A percentile compares a stretch with the other conserved stretches of the same genome.
Evolutionary conservation across 2,329 filamentous ascomycete species (phyloP).

Genomic region (Nothophoma quercina): DNA sequence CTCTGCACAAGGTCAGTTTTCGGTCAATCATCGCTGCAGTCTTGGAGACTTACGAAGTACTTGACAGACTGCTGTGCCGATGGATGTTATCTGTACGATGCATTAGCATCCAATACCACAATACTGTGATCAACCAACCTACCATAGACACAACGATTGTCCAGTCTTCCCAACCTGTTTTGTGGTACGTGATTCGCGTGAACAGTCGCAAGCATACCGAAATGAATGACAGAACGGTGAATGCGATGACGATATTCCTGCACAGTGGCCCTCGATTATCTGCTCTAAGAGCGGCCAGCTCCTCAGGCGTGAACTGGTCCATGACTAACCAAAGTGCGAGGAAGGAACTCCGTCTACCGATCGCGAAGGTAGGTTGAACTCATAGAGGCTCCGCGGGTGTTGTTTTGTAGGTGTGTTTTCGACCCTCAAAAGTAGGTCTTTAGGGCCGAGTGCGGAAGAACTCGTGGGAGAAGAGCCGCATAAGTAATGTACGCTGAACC

Average conservation of each 20-base stretch:
- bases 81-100: constrained; percentile 17
- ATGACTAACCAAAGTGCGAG: constrained; percentile 11
- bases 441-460: neutral
- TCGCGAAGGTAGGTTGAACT: neutral
- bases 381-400: neutral
- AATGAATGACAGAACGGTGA: constrained; percentile 29
- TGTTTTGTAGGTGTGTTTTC: neutral
- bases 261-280: constrained; percentile 28
- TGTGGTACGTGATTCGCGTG: constrained; percentile 26
- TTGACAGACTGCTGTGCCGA: constrained; percentile 20
- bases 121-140: neutral
- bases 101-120: neutral
- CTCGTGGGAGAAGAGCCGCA: neutral
- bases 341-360: neutral
- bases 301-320: constrained; percentile 26
- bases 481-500: neutral
- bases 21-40: too few relatives aligned
- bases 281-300: constrained; percentile 22
- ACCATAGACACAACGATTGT: constrained; percentile 32
- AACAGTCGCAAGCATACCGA: constrained; percentile 32
- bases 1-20: constrained; percentile 23
- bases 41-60: constrained; percentile 24
- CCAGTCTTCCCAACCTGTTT: constrained; percentile 35
- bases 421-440: neutral
- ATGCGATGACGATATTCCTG: constrained; percentile 25